Percentiles rank a stretch among this genome's conserved stretches.
Conservation (phyloP, 2,329 filamentous ascomycete species). For the Lasiodiplodia sp. region DNA sequence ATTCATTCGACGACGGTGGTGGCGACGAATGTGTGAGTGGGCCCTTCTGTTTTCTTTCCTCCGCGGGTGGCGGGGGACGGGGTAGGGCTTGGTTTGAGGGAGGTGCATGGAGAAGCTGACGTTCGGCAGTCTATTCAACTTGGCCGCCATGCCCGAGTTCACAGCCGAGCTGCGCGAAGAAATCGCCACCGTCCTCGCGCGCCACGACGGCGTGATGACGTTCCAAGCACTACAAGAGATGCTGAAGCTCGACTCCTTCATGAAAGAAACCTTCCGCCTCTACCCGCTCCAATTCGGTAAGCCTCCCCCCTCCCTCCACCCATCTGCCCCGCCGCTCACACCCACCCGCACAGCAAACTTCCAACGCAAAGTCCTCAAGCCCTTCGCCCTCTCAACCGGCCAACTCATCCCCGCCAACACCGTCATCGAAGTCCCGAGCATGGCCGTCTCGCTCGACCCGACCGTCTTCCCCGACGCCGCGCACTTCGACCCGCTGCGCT, state of each 20-base stretch:
- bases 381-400: constrained; percentile 21
- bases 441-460: constrained; percentile 5
- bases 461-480: neutral
- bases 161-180: constrained; percentile 53
- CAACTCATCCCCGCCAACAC: neutral
- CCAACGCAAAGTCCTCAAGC: constrained; percentile 10
- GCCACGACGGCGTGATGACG: constrained; percentile 44
- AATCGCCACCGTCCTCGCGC: constrained; percentile 46
- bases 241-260: constrained; percentile 47
- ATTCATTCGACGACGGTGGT: constrained; percentile 43
- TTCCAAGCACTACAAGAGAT: constrained; percentile 43
- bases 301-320: neutral
- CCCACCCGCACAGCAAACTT: neutral
- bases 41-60: neutral
- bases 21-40: constrained; percentile 35
- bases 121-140: constrained; percentile 38
- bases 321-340: neutral
- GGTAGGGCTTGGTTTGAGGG: too few relatives aligned
- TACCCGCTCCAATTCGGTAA: constrained; percentile 37
- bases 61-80: too few relatives aligned
- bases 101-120: too few relatives aligned
- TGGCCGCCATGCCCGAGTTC: constrained; percentile 48
- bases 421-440: constrained; percentile 9
- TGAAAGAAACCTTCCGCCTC: constrained; percentile 44
- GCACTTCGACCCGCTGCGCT: constrained; percentile 9